Evolutionary conservation across 1,284 basidiomycete genomes (phyloP).

Genomic region (Austroboletus rostrupii): DNA sequence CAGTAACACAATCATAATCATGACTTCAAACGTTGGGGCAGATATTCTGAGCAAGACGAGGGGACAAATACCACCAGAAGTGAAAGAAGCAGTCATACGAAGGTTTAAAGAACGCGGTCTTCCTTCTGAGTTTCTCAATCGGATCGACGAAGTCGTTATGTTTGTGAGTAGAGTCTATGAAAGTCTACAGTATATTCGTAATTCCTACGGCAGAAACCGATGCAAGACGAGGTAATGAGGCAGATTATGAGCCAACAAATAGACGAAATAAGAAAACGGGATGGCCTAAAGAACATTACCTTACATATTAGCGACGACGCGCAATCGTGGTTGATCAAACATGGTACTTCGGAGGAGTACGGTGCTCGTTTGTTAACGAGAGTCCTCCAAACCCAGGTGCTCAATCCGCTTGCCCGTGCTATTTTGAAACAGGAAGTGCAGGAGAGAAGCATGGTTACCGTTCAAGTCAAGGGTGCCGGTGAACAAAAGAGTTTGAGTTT

Average conservation of each 20-base stretch:
- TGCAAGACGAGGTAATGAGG: constrained; percentile 1
- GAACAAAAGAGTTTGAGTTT: neutral
- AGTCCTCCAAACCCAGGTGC: constrained; percentile 8
- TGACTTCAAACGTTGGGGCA: no score
- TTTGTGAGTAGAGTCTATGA: neutral
- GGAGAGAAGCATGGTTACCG: neutral
- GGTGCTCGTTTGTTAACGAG: constrained; percentile 10
- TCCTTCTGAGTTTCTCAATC: no score
- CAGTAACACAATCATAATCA: constrained; percentile 1
- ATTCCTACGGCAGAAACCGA: neutral
- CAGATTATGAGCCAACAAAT: neutral
- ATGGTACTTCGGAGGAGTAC: constrained; percentile 6
- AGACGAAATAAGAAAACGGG: neutral
- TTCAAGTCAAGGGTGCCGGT: neutral
- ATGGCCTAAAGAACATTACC: constrained; percentile 4
- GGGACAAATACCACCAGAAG: no score
- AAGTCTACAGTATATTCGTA: neutral
- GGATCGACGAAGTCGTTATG: no score
- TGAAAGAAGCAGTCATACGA: no score
- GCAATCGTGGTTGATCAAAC: constrained; percentile 3
- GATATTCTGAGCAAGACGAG: no score
- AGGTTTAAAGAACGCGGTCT: no score
- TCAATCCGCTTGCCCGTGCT: constrained; percentile 13
- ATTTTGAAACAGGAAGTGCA: constrained; percentile 6
- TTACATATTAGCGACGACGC: neutral